Conservation (phyloP, 495 filamentous ascomycete genomes). For the Letharia lupina region DNA sequence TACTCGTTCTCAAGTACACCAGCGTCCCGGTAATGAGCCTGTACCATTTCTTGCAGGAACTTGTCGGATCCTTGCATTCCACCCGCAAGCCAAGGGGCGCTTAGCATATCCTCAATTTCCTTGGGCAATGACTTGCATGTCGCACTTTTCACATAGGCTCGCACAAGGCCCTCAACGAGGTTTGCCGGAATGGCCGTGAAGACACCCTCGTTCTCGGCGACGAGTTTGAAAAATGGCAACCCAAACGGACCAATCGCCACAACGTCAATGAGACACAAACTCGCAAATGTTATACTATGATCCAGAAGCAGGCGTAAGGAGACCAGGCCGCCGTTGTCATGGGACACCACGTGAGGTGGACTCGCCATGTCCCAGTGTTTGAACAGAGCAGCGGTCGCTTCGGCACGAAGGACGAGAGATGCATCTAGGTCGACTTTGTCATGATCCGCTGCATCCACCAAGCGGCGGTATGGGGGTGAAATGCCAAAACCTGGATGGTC, state of each 20-base stretch:
- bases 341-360: conserved; percentile 32
- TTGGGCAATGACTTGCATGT: conserved; percentile 20
- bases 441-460: conserved; percentile 15
- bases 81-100: conserved; percentile 25
- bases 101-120: conserved; percentile 27
- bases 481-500: conserved; percentile 35
- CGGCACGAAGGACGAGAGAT: conserved; percentile 27
- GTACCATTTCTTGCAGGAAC: conserved; percentile 29
- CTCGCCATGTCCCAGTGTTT: conserved; percentile 21
- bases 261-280: conserved; percentile 32
- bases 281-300: conserved; percentile 28
- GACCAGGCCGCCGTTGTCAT: conserved; percentile 32
- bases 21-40: conserved; percentile 27
- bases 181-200: conserved; percentile 27
- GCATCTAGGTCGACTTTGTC: conserved; percentile 22
- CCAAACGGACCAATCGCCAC: conserved; percentile 32
- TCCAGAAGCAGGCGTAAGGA: conserved; percentile 27
- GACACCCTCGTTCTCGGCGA: conserved; percentile 28
- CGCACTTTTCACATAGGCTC: conserved; percentile 31
- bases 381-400: conserved; percentile 30
- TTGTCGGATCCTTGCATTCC: conserved; percentile 23
- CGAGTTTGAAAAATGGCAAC: conserved; percentile 29
- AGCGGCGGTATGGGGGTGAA: conserved; percentile 19
- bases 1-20: conserved; percentile 29
- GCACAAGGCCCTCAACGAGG: conserved; percentile 30